Percentiles rank a stretch among this genome's conserved stretches.
These are phyloP conservation scores for Fraxinus excelsior DNA, from an alignment of 257 asterid species.

Conservation along the genomic window DNA sequence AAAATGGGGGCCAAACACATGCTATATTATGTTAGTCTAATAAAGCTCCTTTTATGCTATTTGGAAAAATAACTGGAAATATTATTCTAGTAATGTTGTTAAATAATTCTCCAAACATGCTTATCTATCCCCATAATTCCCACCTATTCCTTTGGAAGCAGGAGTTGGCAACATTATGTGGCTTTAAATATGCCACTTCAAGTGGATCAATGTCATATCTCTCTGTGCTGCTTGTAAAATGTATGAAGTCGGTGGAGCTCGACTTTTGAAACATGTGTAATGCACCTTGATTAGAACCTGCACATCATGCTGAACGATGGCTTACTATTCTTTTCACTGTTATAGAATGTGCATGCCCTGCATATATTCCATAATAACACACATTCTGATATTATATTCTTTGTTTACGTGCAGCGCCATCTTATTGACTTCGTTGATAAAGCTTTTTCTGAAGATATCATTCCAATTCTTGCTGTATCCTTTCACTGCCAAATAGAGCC, in stretches of 20 bases:
- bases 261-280: neutral
- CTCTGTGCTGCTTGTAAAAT: neutral
- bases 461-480: slow-evolving; percentile 72
- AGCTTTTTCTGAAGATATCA: slow-evolving; percentile 72
- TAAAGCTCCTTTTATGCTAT: neutral
- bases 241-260: neutral
- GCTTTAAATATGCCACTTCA: neutral
- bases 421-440: slow-evolving; percentile 70
- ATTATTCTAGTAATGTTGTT: neutral
- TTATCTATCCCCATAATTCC: neutral
- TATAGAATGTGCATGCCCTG: neutral
- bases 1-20: no score
- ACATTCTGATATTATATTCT: slow-evolving; percentile 11
- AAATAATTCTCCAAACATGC: neutral
- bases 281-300: neutral
- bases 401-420: slow-evolving; percentile 53
- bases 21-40: neutral
- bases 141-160: neutral
- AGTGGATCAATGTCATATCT: neutral
- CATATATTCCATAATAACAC: neutral
- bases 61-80: neutral
- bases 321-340: neutral
- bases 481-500: slow-evolving; percentile 49
- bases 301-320: neutral
- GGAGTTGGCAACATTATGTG: neutral